These are phyloP conservation scores for Ustilago xerochloae DNA, from an alignment of 1,284 basidiomycete genomes.

Conservation along the genomic window DNA sequence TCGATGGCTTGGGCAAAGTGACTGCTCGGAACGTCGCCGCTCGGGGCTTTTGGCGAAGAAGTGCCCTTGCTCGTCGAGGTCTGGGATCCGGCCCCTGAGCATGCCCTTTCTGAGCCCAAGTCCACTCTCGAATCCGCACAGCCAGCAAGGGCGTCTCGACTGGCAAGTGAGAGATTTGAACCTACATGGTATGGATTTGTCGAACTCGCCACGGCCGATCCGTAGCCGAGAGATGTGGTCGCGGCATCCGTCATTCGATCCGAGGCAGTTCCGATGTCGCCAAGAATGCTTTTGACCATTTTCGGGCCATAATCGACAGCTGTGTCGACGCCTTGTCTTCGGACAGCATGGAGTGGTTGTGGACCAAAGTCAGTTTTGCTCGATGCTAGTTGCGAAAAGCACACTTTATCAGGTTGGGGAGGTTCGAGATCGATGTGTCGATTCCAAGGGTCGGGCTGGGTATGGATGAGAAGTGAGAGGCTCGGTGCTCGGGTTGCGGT, in stretches of 20 bases:
- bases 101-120: background rate
- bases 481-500: slow-evolving; percentile 10
- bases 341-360: background rate
- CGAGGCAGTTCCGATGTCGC: background rate
- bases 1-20: background rate
- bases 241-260: slow-evolving; percentile 7
- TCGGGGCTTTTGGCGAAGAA: background rate
- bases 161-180: slow-evolving; percentile 5
- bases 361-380: background rate
- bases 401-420: background rate
- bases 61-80: slow-evolving; percentile 7
- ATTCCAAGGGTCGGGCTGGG: slow-evolving; percentile 25
- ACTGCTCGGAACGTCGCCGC: background rate
- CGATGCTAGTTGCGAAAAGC: background rate
- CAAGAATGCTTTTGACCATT: slow-evolving; percentile 1
- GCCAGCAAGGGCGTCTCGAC: slow-evolving; percentile 8
- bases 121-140: background rate
- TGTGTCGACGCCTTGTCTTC: background rate
- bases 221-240: slow-evolving; percentile 11
- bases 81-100: background rate
- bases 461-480: slow-evolving; percentile 29
- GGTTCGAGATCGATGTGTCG: slow-evolving; percentile 16
- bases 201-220: slow-evolving; percentile 25
- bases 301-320: slow-evolving; percentile 5
- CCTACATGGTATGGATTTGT: slow-evolving; percentile 24